These are phyloP conservation scores for Neofusicoccum cordaticola DNA, from an alignment of 2,329 filamentous ascomycete genomes.

Conservation along the genomic window DNA sequence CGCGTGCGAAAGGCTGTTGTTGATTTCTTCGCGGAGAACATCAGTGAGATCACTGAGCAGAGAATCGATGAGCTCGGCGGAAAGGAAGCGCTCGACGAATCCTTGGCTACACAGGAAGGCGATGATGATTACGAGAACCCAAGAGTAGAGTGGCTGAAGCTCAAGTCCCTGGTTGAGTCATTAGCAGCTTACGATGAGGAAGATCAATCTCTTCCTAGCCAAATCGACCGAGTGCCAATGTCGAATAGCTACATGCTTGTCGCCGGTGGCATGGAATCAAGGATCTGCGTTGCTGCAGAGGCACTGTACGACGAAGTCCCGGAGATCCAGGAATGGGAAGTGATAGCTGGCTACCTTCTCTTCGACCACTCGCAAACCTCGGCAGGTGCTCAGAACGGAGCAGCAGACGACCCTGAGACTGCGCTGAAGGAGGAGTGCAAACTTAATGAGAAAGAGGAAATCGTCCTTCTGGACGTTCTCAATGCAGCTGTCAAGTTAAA, in stretches of 20 bases:
- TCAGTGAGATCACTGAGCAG: slow-evolving; percentile 75
- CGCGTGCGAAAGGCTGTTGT: slow-evolving; percentile 86
- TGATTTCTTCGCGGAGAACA: slow-evolving; percentile 83
- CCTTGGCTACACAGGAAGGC: slow-evolving; percentile 67
- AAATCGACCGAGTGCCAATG: slow-evolving; percentile 42
- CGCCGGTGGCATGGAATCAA: slow-evolving; percentile 67
- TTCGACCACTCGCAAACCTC: slow-evolving; percentile 72
- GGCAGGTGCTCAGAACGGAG: slow-evolving; percentile 51
- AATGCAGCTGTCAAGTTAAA: slow-evolving; percentile 76
- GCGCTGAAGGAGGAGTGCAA: slow-evolving; percentile 70
- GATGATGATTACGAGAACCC: slow-evolving; percentile 73
- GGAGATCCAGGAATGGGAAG: slow-evolving; percentile 83
- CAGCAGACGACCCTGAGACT: slow-evolving; percentile 59
- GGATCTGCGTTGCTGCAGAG: slow-evolving; percentile 82
- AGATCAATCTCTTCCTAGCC: slow-evolving; percentile 53
- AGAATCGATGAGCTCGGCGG: slow-evolving; percentile 84
- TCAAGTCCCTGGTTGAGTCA: slow-evolving; percentile 85
- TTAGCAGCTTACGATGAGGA: slow-evolving; percentile 77
- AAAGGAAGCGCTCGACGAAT: slow-evolving; percentile 71
- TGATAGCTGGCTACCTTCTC: slow-evolving; percentile 82
- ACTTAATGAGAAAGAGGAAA: slow-evolving; percentile 71
- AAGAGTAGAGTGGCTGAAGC: slow-evolving; percentile 79
- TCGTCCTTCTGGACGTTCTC: slow-evolving; percentile 81
- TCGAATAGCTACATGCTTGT: slow-evolving; percentile 53
- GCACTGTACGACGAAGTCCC: slow-evolving; percentile 78